Conservation (phyloP, 208 protist species). For the Strigomonas culicis region DNA sequence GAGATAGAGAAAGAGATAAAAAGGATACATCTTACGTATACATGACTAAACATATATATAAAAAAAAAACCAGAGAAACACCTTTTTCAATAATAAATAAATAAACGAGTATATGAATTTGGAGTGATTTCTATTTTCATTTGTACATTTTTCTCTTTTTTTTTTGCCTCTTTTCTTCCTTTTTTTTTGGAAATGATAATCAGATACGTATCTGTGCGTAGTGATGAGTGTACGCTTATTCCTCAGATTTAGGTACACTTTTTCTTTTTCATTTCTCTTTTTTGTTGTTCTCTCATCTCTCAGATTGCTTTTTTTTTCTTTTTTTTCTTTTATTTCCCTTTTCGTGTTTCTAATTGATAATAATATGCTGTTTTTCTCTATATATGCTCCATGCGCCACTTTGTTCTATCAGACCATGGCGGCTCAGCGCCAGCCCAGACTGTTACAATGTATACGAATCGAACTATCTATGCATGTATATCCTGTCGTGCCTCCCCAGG, state of each 20-base stretch:
- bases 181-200: too few species aligned
- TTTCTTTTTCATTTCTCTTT: conserved; percentile 8
- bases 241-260: too few species aligned
- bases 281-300: conserved; percentile 5
- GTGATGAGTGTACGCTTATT: too few species aligned
- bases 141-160: not conserved
- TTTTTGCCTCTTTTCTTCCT: conserved; percentile 6
- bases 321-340: conserved; percentile 18
- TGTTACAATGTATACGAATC: too few species aligned
- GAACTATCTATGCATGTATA: too few species aligned
- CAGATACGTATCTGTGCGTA: too few species aligned
- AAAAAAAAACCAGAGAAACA: not conserved
- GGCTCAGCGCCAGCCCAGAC: too few species aligned
- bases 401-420: too few species aligned
- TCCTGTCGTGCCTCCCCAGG: too few species aligned
- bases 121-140: not conserved
- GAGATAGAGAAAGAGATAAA: not conserved
- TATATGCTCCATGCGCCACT: not conserved
- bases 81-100: not conserved
- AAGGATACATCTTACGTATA: not conserved
- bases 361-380: conserved; percentile 1
- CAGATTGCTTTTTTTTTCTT: conserved; percentile 16
- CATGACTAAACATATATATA: not conserved
- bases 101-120: not conserved
- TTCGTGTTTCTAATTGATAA: not conserved